These are phyloP conservation scores for Hyphopichia wangnamkhiaoensis DNA, from an alignment of 1,139 yeast genomes.

Conservation along the genomic window DNA sequence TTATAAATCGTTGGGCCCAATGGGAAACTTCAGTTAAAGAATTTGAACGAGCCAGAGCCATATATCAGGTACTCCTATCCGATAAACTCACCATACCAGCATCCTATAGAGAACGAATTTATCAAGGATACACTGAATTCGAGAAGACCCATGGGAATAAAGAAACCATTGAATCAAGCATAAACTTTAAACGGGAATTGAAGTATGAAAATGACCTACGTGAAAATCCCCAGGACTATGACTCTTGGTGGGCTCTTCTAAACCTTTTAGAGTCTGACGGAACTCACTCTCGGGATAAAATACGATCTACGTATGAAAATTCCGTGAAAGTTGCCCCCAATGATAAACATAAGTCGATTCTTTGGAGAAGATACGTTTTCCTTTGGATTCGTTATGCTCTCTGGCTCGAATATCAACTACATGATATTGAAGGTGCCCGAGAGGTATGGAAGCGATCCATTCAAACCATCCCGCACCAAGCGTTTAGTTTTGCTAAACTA, in stretches of 20 bases:
- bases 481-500: conserved; percentile 66
- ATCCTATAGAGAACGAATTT: conserved; percentile 39
- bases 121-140: conserved; percentile 54
- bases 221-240: conserved; percentile 59
- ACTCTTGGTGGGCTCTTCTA: conserved; percentile 79
- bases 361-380: conserved; percentile 70
- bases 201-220: conserved; percentile 53
- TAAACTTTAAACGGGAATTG: conserved; percentile 53
- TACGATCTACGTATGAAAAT: conserved; percentile 13
- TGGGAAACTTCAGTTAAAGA: conserved; percentile 74
- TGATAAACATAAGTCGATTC: conserved; percentile 35
- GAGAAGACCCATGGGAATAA: conserved; percentile 66
- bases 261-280: conserved; percentile 45
- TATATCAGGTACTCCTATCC: conserved; percentile 54
- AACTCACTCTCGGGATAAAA: conserved; percentile 16
- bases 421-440: conserved; percentile 50
- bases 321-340: background rate
- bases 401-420: conserved; percentile 56
- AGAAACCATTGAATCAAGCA: conserved; percentile 53
- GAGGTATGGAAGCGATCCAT: conserved; percentile 52
- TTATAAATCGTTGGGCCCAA: conserved; percentile 55
- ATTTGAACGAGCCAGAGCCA: conserved; percentile 62
- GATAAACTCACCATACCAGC: conserved; percentile 35
- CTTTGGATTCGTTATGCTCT: conserved; percentile 70
- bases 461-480: conserved; percentile 54